Base-by-base conservation (phyloP, 495 filamentous ascomycete genomes). In the Daldinia vernicosa region DNA sequence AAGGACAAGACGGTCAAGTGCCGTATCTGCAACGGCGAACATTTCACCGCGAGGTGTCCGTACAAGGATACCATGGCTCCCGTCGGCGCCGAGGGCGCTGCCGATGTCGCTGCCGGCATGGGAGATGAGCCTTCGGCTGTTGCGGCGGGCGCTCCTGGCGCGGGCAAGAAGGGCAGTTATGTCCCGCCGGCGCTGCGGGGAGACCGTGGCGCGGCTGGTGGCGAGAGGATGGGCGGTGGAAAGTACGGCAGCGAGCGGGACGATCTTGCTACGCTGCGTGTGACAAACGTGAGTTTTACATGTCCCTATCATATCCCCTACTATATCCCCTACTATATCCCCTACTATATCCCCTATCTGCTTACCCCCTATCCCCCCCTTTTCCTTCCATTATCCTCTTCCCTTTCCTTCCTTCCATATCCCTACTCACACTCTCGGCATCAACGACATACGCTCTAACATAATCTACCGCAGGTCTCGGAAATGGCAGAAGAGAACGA, bases 1-100 rank as follows among this genome's bases (percentile, higher is more conserved):
- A 97, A 95, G 89, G 93, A 97, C 82, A 97, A 97, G 88, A 97
- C 97, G 87, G 96, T 99, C 83, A 98, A 98, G 87, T 99, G 95
- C 82, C 90, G 95, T 84, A 98, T 99, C 78, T 99, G 95, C 83
- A 91, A 89, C 80, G 95, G 96, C 72, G 96, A 98, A 84, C 95
- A 99, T 86, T 99, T 97, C 84, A 99, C 95, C 4, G 93, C 95
- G 30, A 89, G 95, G 76, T 99, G 91, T 72, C 86, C 86, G 15
- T 88, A 86, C 81, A 88, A 88, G 87, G 91, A 94, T 66, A 87
- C 84, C 24, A 87, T 87, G 85, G 85, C 85, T 19, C 85, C 85
- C 30, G 82, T 87, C 45, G 85, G 85, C 53, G 84, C 84, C 75
- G 83, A 80, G 6, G 84, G 78, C 66, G 83, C 77, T 6, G 82